A percentile compares a stretch with the other conserved stretches of the same genome.
phyloP scores from a whole-genome alignment of 495 filamentous ascomycete genomes.

The Podospora comata region DNA sequence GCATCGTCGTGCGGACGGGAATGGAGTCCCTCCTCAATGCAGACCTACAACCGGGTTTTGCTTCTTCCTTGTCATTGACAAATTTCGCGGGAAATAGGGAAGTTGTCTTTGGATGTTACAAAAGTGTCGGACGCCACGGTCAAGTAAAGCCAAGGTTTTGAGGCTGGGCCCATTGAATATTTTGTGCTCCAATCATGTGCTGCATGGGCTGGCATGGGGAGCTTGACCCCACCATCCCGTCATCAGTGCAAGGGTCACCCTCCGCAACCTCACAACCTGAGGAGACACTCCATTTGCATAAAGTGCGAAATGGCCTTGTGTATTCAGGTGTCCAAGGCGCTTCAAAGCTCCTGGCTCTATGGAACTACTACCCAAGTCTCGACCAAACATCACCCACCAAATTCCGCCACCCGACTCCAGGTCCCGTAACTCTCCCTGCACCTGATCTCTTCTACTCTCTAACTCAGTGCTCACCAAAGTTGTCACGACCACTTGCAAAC shows the following conservation, averaged over 20 bases:
- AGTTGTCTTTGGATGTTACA: neutral
- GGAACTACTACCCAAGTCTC: neutral
- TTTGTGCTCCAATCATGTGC: neutral
- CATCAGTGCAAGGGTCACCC: neutral
- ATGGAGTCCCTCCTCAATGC: constrained; percentile 18
- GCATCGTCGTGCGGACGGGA: constrained; percentile 54
- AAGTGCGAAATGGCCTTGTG: too few species aligned
- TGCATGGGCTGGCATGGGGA: too few species aligned
- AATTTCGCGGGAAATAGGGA: neutral
- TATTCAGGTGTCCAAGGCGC: too few species aligned
- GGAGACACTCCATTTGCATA: too few species aligned
- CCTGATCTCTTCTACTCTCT: constrained; percentile 15
- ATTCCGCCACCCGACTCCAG: too few species aligned
- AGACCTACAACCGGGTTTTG: constrained; percentile 17
- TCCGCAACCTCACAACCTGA: neutral
- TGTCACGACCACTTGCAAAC: constrained; percentile 45
- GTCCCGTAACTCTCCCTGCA: constrained; percentile 2
- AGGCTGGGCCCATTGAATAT: neutral
- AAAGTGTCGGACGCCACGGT: too few species aligned
- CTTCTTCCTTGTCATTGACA: constrained; percentile 25
- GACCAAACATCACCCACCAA: neutral
- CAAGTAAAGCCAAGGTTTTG: too few species aligned
- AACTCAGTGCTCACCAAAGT: constrained; percentile 32
- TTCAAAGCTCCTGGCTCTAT: too few species aligned
- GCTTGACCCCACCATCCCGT: neutral